These are phyloP conservation scores for Cylindrotheca fusiformis DNA, from an alignment of 108 stramenopile genomes.

Conservation along the genomic window DNA sequence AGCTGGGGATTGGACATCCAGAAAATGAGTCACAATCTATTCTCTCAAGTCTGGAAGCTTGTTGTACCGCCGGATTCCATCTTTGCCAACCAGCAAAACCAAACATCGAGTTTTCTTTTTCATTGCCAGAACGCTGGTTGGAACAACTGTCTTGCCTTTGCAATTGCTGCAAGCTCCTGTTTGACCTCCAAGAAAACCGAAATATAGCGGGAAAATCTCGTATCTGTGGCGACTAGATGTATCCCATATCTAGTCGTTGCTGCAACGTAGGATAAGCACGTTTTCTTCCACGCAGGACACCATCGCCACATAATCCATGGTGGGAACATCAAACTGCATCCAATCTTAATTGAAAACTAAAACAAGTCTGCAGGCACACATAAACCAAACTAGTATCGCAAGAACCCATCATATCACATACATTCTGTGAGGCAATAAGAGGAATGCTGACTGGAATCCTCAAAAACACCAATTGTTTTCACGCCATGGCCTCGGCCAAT, in stretches of 20 bases:
- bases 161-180: constrained; percentile 6
- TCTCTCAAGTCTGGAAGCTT: constrained; percentile 16
- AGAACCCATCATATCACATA: too few relatives aligned
- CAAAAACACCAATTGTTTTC: too few relatives aligned
- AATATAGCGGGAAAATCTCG: constrained; percentile 66
- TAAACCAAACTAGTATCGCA: too few relatives aligned
- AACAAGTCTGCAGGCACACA: too few relatives aligned
- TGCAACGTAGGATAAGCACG: constrained; percentile 34
- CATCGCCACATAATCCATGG: too few relatives aligned
- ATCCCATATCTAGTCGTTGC: constrained; percentile 79
- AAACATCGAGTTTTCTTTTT: constrained; percentile 67
- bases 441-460: too few relatives aligned
- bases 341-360: too few relatives aligned
- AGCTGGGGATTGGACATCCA: constrained; percentile 8
- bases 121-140: constrained; percentile 26
- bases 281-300: background rate
- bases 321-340: too few relatives aligned
- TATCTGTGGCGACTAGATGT: constrained; percentile 60
- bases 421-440: too few relatives aligned
- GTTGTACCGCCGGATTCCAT: constrained; percentile 17
- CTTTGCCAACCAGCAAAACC: constrained; percentile 34
- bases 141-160: background rate
- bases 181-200: constrained; percentile 57
- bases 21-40: constrained; percentile 26
- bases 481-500: too few relatives aligned